Evolutionary conservation across 352 stramenopile genomes (phyloP).

Genomic region (Phytophthora nicotianae): DNA sequence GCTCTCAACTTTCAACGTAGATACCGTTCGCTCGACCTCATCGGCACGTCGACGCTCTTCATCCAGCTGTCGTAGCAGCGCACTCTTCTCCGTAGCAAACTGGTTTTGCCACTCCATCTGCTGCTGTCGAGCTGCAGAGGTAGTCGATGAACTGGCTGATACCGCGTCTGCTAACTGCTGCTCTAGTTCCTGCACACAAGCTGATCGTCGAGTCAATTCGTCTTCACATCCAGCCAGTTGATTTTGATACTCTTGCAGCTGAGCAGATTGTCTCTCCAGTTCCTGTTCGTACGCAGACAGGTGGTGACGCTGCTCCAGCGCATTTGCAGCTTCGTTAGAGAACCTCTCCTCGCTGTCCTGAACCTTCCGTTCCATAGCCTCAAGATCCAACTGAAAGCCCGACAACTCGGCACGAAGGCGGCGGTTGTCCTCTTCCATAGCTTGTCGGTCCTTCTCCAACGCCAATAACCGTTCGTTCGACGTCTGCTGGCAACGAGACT

Average conservation of each 20-base stretch:
- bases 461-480: slow-evolving; percentile 61
- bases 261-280: slow-evolving; percentile 25
- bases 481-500: slow-evolving; percentile 47
- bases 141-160: slow-evolving; percentile 39
- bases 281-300: slow-evolving; percentile 34
- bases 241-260: slow-evolving; percentile 41
- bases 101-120: slow-evolving; percentile 48
- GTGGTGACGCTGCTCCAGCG: slow-evolving; percentile 42
- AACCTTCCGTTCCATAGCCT: slow-evolving; percentile 54
- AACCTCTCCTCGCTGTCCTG: slow-evolving; percentile 44
- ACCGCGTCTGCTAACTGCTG: slow-evolving; percentile 43
- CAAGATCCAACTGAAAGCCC: slow-evolving; percentile 53
- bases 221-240: slow-evolving; percentile 30
- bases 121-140: slow-evolving; percentile 38
- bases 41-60: slow-evolving; percentile 46
- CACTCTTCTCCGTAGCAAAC: slow-evolving; percentile 51
- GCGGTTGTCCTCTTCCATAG: slow-evolving; percentile 62
- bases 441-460: slow-evolving; percentile 57
- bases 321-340: slow-evolving; percentile 39
- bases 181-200: slow-evolving; percentile 51
- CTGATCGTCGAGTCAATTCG: slow-evolving; percentile 30
- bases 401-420: slow-evolving; percentile 51
- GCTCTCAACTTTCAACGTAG: slow-evolving; percentile 39
- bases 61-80: slow-evolving; percentile 48
- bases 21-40: slow-evolving; percentile 31